Percentiles rank a stretch among this genome's conserved stretches.
Conservation (phyloP, 805 yeast genomes). For the Barnettozyma populi region DNA sequence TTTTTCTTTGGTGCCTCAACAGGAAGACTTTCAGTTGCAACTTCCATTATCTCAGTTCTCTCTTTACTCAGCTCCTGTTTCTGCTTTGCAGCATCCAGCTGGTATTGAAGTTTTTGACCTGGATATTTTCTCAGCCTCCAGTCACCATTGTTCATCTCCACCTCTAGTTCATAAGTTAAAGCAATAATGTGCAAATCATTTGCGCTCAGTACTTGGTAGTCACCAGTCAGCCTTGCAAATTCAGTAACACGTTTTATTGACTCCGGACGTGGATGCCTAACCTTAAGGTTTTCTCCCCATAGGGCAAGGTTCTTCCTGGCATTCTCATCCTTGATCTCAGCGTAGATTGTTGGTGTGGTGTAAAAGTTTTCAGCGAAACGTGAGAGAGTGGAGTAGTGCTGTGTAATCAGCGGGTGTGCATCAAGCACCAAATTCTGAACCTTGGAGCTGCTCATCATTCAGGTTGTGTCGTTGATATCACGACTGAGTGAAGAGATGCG, state of each 20-base stretch:
- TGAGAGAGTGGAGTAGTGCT: conserved; percentile 67
- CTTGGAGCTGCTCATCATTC: conserved; percentile 5
- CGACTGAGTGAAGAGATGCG: no score
- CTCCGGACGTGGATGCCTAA: conserved; percentile 72
- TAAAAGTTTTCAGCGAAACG: conserved; percentile 65
- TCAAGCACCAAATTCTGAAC: conserved; percentile 61
- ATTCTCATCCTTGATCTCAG: conserved; percentile 81
- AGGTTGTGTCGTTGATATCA: background rate
- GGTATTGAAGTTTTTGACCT: conserved; percentile 42
- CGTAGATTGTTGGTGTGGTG: conserved; percentile 88
- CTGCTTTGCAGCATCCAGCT: conserved; percentile 16
- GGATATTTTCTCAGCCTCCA: conserved; percentile 69
- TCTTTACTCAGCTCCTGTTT: conserved; percentile 12
- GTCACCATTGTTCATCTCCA: conserved; percentile 62
- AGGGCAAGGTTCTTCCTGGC: conserved; percentile 72
- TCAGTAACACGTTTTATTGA: conserved; percentile 60
- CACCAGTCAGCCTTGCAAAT: conserved; percentile 89
- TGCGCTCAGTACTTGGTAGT: conserved; percentile 75
- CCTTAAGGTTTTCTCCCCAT: conserved; percentile 68
- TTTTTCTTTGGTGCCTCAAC: conserved; percentile 30
- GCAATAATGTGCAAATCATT: conserved; percentile 94
- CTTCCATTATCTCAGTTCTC: conserved; percentile 1
- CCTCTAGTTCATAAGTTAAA: conserved; percentile 80
- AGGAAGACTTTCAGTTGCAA: background rate
- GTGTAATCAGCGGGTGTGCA: conserved; percentile 93